Percentiles rank a stretch among this genome's conserved stretches.
Evolutionary conservation across 305 asterid genomes (phyloP).

Genomic region (Rubia balearica): DNA sequence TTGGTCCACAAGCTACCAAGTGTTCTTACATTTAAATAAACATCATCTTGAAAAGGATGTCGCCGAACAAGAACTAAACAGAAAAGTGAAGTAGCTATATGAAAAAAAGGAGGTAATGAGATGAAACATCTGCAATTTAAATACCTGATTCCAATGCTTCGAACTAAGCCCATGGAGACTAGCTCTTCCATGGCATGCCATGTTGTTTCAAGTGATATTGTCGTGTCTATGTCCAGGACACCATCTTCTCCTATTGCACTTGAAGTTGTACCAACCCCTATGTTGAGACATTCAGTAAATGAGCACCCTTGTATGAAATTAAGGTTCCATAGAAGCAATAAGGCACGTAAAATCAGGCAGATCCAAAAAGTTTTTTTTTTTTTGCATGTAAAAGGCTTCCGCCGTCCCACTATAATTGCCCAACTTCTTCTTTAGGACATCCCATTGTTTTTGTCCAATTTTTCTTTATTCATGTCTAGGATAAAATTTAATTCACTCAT

Average conservation of each 20-base stretch:
- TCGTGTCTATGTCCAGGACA: constrained; percentile 58
- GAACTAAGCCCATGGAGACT: constrained; percentile 50
- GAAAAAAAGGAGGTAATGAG: neutral
- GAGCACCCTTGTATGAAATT: neutral
- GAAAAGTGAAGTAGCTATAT: constrained; percentile 3
- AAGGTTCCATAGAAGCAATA: constrained; percentile 2
- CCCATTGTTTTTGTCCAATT: neutral
- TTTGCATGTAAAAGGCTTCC: too few relatives aligned
- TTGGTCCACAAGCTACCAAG: neutral
- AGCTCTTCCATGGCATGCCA: constrained; percentile 69
- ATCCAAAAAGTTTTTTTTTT: neutral
- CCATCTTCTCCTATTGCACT: constrained; percentile 65
- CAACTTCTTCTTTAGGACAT: neutral
- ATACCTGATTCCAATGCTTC: constrained; percentile 70
- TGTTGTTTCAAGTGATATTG: constrained; percentile 54
- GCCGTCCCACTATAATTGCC: neutral
- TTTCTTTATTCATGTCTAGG: neutral
- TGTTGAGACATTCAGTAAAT: constrained; percentile 9
- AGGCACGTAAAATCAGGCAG: neutral
- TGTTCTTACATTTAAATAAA: neutral
- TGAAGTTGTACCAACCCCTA: constrained; percentile 56
- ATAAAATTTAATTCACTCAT: too few relatives aligned
- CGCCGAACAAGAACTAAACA: neutral
- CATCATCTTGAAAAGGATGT: neutral
- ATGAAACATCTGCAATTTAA: constrained; percentile 4